A percentile compares a stretch with the other conserved stretches of the same genome.
phyloP scores from a whole-genome alignment of 306 rosid genomes.

The Gynostemma pentaphyllum region DNA sequence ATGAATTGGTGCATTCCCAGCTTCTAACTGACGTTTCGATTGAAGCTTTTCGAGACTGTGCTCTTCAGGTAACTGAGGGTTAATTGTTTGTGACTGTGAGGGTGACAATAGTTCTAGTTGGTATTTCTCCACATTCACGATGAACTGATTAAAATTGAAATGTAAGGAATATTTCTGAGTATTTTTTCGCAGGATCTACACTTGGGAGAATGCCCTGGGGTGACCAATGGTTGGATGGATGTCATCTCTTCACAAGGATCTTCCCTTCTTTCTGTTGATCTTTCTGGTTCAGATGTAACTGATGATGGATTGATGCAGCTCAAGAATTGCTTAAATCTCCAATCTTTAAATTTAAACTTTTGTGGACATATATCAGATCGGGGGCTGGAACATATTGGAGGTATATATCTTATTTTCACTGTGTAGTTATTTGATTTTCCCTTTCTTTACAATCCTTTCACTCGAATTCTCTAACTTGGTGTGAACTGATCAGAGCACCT shows the following conservation, averaged over 20 bases:
- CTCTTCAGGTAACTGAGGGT: constrained; percentile 60
- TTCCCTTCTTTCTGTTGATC: constrained; percentile 77
- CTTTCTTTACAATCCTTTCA: not conserved
- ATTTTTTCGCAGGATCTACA: constrained; percentile 65
- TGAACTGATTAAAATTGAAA: constrained; percentile 12
- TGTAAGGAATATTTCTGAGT: not conserved
- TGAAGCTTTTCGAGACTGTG: constrained; percentile 73
- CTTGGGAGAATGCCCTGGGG: constrained; percentile 69
- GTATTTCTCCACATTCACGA: not conserved
- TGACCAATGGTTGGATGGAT: constrained; percentile 82
- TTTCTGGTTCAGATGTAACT: constrained; percentile 74
- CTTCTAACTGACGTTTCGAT: constrained; percentile 36
- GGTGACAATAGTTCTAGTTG: not conserved
- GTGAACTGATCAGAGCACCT: not conserved
- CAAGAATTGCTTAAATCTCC: constrained; percentile 59
- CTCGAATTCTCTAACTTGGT: not conserved
- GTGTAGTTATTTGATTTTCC: not conserved
- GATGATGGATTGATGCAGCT: constrained; percentile 65
- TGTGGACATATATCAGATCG: constrained; percentile 74
- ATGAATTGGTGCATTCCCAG: constrained; percentile 50
- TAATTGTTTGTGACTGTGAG: not conserved
- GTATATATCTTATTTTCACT: constrained; percentile 23
- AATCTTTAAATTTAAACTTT: constrained; percentile 52
- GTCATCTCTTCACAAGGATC: constrained; percentile 78
- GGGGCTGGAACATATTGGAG: constrained; percentile 55